These are phyloP conservation scores for Hansfordia pulvinata DNA, from an alignment of 2,329 filamentous ascomycete species.

Conservation along the genomic window DNA sequence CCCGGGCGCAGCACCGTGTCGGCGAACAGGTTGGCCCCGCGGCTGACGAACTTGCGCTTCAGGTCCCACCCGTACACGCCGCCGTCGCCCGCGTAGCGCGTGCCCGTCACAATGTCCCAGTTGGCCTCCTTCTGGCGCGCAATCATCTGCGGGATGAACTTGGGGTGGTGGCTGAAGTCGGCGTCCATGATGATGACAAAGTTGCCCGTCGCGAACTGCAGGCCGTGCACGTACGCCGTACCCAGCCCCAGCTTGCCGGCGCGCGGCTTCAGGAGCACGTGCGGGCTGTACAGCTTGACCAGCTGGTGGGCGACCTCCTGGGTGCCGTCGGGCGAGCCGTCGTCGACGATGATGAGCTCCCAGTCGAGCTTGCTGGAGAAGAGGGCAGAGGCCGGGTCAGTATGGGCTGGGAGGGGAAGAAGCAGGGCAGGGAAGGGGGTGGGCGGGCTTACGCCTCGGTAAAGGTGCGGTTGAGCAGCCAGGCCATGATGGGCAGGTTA, in stretches of 20 bases:
- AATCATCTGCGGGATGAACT: conserved; percentile 96
- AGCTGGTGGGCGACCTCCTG: conserved; percentile 84
- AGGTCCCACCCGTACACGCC: conserved; percentile 96
- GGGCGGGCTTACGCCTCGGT: conserved; percentile 58
- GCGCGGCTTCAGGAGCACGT: conserved; percentile 75
- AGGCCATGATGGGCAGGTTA: conserved; percentile 92
- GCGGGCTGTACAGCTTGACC: conserved; percentile 67
- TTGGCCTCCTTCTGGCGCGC: conserved; percentile 59
- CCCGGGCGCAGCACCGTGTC: conserved; percentile 88
- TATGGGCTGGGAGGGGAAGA: not conserved
- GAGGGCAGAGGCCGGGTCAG: not conserved
- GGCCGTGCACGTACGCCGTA: conserved; percentile 88
- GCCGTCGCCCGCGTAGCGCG: conserved; percentile 76
- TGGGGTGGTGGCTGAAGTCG: conserved; percentile 97
- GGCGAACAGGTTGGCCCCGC: conserved; percentile 88
- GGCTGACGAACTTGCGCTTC: conserved; percentile 72
- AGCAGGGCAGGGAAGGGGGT: not conserved
- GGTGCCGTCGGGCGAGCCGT: conserved; percentile 92
- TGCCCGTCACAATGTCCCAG: conserved; percentile 96
- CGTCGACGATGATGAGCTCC: conserved; percentile 97
- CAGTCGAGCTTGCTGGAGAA: conserved; percentile 69
- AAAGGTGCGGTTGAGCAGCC: conserved; percentile 87
- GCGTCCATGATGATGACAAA: conserved; percentile 99
- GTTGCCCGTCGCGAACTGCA: conserved; percentile 83
- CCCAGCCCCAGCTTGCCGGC: conserved; percentile 94